phyloP scores from a whole-genome alignment of 345 rosid genomes.

The Cardamine occulta region DNA sequence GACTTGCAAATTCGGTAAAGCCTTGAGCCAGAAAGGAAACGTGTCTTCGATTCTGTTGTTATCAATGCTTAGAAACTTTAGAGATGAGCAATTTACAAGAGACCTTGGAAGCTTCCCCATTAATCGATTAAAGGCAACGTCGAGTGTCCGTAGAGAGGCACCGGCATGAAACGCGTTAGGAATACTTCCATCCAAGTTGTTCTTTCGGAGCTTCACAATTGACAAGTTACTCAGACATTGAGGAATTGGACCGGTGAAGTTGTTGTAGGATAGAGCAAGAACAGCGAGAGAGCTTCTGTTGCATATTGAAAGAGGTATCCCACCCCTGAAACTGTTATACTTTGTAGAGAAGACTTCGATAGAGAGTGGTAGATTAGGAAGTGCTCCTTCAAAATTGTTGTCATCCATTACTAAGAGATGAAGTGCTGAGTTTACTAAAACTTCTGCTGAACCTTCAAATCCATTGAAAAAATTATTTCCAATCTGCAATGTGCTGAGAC shows the following conservation, averaged over 20 bases:
- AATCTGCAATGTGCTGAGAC: neutral
- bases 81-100: constrained; percentile 1
- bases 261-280: neutral
- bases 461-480: neutral
- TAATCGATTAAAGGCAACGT: neutral
- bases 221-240: neutral
- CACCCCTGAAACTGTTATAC: neutral
- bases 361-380: neutral
- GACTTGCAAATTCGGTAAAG: neutral
- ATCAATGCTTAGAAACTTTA: neutral
- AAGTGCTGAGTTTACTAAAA: too few species aligned
- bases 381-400: neutral
- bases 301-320: constrained; percentile 18
- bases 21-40: constrained; percentile 30
- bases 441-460: neutral
- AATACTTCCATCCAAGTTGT: constrained; percentile 16
- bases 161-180: accelerated
- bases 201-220: neutral
- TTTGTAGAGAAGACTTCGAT: neutral
- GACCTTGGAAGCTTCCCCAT: constrained; percentile 27
- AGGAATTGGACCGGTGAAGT: constrained; percentile 9
- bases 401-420: too few species aligned
- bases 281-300: neutral
- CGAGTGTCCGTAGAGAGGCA: neutral
- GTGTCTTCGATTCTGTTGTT: neutral